Evolutionary conservation across 2,329 filamentous ascomycete genomes (phyloP).

Genomic region (Emmonsia crescens): DNA sequence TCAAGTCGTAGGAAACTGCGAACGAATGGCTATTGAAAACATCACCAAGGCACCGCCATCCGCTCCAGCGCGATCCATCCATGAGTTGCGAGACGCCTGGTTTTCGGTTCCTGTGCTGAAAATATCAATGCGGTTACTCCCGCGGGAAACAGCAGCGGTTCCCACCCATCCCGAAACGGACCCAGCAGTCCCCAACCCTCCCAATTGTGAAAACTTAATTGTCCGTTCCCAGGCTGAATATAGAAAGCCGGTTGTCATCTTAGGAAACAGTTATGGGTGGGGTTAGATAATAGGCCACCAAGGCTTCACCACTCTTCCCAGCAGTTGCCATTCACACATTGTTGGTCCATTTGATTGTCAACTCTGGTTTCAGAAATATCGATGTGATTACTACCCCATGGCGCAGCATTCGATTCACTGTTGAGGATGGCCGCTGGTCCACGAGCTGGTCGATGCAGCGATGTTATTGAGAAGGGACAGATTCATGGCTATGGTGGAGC

Average conservation of each 20-base stretch:
- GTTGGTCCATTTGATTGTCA: slow-evolving; percentile 21
- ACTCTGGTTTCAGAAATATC: slow-evolving; percentile 22
- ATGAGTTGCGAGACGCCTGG: slow-evolving; percentile 11
- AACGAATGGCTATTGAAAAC: background rate
- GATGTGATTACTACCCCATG: slow-evolving; percentile 18
- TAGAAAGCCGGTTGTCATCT: slow-evolving; percentile 13
- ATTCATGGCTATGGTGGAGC: slow-evolving; percentile 2
- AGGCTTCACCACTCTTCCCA: slow-evolving; percentile 12
- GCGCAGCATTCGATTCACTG: slow-evolving; percentile 18
- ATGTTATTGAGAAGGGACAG: slow-evolving; percentile 10
- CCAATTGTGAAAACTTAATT: slow-evolving; percentile 14
- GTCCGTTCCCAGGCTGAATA: slow-evolving; percentile 15
- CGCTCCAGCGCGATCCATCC: slow-evolving; percentile 1
- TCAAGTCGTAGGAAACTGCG: background rate
- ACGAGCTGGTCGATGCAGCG: slow-evolving; percentile 12
- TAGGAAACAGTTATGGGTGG: slow-evolving; percentile 14
- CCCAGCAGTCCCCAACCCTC: slow-evolving; percentile 12
- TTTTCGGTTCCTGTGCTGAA: slow-evolving; percentile 16
- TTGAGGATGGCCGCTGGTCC: slow-evolving; percentile 13
- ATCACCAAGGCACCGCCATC: background rate
- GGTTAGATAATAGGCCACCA: slow-evolving; percentile 14
- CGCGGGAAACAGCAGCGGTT: slow-evolving; percentile 14
- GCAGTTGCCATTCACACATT: slow-evolving; percentile 17
- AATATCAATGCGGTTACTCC: slow-evolving; percentile 13
- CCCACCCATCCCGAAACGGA: slow-evolving; percentile 11